Conservation (phyloP, 306 rosid species). For the Bauhinia variegata region DNA sequence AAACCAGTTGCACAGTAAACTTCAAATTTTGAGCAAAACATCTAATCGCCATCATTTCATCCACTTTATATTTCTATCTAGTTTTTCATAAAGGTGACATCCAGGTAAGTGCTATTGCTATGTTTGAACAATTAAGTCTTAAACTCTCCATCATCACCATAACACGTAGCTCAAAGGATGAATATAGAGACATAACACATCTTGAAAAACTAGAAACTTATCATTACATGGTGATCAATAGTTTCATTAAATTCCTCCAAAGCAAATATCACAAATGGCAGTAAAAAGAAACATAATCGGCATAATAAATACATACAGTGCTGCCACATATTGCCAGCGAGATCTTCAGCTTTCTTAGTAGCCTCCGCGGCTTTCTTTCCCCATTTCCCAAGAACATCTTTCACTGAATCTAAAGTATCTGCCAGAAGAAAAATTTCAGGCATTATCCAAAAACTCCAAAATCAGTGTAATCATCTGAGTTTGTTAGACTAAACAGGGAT, state of each 20-base stretch:
- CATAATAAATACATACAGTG: slow-evolving; percentile 60
- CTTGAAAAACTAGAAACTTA: too few relatives aligned
- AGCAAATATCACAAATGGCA: too few relatives aligned
- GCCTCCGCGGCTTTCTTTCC: slow-evolving; percentile 95
- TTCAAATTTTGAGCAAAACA: background rate
- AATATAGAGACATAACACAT: too few relatives aligned
- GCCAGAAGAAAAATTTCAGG: slow-evolving; percentile 23
- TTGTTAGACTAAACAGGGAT: background rate
- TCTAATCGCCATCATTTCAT: background rate
- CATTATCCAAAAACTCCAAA: background rate
- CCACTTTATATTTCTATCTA: too few relatives aligned
- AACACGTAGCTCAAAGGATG: too few relatives aligned
- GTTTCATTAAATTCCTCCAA: background rate
- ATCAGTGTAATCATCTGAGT: background rate
- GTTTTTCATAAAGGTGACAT: background rate
- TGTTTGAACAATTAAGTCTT: too few relatives aligned
- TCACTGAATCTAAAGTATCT: slow-evolving; percentile 82
- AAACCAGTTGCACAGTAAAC: background rate
- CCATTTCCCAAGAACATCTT: slow-evolving; percentile 82
- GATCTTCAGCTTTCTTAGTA: slow-evolving; percentile 93
- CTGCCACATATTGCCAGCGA: slow-evolving; percentile 97
- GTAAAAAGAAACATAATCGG: background rate
- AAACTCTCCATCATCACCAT: too few relatives aligned
- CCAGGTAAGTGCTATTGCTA: too few relatives aligned
- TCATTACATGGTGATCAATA: background rate